Evolutionary conservation across 2,329 filamentous ascomycete species (phyloP).

Genomic region (Ceratocystis albifundus): DNA sequence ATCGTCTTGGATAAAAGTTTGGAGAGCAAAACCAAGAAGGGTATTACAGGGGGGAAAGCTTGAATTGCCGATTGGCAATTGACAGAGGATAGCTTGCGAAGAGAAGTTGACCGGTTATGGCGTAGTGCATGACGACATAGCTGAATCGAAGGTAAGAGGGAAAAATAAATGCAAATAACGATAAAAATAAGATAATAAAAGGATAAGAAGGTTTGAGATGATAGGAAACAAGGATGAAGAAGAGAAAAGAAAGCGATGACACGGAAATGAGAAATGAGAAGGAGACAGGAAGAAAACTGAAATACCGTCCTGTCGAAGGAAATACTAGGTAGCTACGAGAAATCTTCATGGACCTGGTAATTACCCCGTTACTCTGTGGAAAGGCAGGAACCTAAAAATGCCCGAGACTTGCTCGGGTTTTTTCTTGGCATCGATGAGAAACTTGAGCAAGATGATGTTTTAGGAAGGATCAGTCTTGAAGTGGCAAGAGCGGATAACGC

Average conservation of each 20-base stretch:
- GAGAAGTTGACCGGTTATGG: not conserved
- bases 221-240: not conserved
- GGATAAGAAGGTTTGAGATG: not conserved
- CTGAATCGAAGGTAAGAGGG: not conserved
- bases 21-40: not conserved
- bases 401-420: too few species aligned
- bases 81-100: not conserved
- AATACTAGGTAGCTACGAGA: too few species aligned
- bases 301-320: not conserved
- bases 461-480: not conserved
- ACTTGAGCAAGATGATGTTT: not conserved
- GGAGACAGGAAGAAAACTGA: not conserved
- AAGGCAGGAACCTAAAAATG: not conserved
- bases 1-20: not conserved
- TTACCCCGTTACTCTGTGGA: not conserved
- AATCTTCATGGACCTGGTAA: too few species aligned
- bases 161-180: not conserved
- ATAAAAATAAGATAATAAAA: not conserved
- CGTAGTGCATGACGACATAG: constrained; percentile 1
- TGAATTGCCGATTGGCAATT: not conserved
- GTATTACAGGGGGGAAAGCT: not conserved
- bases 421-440: too few species aligned
- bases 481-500: not conserved
- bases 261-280: not conserved
- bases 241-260: not conserved